These are phyloP conservation scores for Linnemannia exigua DNA, from an alignment of 192 early-diverging fungal genomes.

Conservation along the genomic window DNA sequence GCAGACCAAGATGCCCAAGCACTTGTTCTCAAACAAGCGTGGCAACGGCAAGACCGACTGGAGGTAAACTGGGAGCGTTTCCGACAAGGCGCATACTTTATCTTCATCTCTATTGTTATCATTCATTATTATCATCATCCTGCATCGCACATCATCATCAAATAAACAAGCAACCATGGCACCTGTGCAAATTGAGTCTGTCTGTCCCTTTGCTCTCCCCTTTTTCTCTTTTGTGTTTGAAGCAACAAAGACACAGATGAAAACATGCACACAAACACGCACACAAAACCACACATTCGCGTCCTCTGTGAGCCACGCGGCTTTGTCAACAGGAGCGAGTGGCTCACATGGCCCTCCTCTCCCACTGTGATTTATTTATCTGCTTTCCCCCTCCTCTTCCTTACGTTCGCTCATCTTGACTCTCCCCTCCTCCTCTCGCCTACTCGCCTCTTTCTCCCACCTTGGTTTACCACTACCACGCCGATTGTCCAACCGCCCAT, in stretches of 20 bases:
- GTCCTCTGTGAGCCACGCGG: not conserved
- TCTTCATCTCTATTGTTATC: not conserved
- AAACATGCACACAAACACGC: not conserved
- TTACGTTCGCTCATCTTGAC: not conserved
- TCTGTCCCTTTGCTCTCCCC: no score
- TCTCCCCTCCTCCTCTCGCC: not conserved
- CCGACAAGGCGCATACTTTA: no score
- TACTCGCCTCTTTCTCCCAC: not conserved
- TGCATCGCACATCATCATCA: no score
- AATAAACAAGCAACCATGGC: no score
- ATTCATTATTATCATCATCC: not conserved
- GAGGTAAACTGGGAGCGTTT: constrained; percentile 81
- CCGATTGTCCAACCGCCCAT: not conserved
- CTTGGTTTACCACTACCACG: not conserved
- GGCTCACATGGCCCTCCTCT: not conserved
- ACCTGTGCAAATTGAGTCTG: no score
- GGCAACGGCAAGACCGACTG: constrained; percentile 84
- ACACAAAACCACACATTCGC: constrained; percentile 4
- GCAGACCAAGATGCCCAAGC: constrained; percentile 95
- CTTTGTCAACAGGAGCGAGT: no score
- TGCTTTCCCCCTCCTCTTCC: not conserved
- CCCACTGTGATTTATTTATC: not conserved
- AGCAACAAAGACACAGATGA: no score
- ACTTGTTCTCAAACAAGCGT: constrained; percentile 96
- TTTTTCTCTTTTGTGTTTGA: not conserved